Conservation (phyloP, 2,329 filamentous ascomycete species). For the Colletotrichum lini region DNA sequence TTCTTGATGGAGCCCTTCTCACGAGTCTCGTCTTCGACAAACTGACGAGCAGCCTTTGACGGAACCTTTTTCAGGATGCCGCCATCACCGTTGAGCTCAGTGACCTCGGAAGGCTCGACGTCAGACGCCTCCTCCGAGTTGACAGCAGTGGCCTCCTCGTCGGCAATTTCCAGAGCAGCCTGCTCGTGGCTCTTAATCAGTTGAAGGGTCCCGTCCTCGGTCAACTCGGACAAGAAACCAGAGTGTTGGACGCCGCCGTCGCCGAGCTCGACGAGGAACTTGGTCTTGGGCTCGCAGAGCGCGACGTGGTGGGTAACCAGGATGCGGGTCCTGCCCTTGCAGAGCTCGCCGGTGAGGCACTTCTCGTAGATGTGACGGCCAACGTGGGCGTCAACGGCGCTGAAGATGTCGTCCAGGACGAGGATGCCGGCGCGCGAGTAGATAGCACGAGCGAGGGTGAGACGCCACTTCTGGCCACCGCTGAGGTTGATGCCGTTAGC, state of each 20-base stretch:
- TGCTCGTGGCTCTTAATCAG: conserved; percentile 72
- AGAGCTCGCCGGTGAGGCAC: conserved; percentile 80
- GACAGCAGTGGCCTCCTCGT: conserved; percentile 68
- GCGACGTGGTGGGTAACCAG: conserved; percentile 86
- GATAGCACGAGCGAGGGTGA: conserved; percentile 83
- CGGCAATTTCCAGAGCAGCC: conserved; percentile 58
- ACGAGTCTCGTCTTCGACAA: conserved; percentile 81
- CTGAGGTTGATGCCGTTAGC: conserved; percentile 88
- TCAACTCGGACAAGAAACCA: conserved; percentile 76
- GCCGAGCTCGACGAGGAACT: conserved; percentile 81
- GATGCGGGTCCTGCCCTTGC: conserved; percentile 79
- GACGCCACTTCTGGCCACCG: conserved; percentile 86
- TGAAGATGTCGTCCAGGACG: conserved; percentile 88
- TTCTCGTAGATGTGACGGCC: conserved; percentile 85
- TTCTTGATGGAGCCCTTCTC: conserved; percentile 79
- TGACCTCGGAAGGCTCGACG: conserved; percentile 34
- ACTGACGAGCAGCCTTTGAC: conserved; percentile 74
- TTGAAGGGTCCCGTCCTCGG: conserved; percentile 68
- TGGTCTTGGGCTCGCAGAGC: conserved; percentile 78
- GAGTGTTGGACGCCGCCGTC: conserved; percentile 76
- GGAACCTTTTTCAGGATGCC: conserved; percentile 62
- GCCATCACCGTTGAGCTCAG: conserved; percentile 56
- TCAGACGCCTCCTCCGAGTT: conserved; percentile 68
- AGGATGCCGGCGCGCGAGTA: conserved; percentile 85
- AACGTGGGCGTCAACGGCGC: conserved; percentile 85